phyloP scores from a whole-genome alignment of 192 early-diverging fungal species.

The Coemansia aciculifera region DNA sequence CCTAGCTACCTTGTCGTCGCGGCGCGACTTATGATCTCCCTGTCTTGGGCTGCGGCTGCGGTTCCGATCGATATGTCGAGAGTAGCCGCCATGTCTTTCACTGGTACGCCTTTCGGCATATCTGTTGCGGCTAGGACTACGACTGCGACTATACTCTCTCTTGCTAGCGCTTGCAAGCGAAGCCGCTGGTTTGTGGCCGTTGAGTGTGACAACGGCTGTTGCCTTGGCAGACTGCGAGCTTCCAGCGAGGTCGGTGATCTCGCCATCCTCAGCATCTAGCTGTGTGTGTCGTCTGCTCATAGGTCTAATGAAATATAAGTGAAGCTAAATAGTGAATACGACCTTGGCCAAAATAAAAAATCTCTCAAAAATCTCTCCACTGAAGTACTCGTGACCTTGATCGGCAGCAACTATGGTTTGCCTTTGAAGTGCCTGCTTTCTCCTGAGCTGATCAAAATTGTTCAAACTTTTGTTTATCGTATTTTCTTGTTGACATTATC shows the following conservation, averaged over 20 bases:
- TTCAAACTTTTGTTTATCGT: neutral
- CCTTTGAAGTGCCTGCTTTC: neutral
- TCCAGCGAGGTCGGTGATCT: slow-evolving; percentile 22
- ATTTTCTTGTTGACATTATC: neutral
- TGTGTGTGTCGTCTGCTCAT: neutral
- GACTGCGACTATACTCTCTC: neutral
- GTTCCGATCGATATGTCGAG: neutral
- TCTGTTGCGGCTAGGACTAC: slow-evolving; percentile 19
- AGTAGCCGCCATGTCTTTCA: neutral
- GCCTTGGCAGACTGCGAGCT: neutral
- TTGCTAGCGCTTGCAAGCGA: neutral
- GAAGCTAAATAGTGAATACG: neutral
- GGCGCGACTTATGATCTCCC: neutral
- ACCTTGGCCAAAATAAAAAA: neutral
- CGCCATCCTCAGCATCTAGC: slow-evolving; percentile 33
- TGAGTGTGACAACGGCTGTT: neutral
- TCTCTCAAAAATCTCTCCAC: neutral
- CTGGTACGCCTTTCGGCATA: neutral
- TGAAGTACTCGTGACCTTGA: neutral
- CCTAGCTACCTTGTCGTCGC: slow-evolving; percentile 8
- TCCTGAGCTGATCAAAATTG: neutral
- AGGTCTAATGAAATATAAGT: neutral
- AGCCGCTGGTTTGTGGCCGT: neutral
- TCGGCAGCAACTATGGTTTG: neutral
- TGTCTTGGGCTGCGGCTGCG: slow-evolving; percentile 7